Evolutionary conservation across 202 grass and related monocot species (phyloP).

Genomic region (Sporobolus alterniflorus): DNA sequence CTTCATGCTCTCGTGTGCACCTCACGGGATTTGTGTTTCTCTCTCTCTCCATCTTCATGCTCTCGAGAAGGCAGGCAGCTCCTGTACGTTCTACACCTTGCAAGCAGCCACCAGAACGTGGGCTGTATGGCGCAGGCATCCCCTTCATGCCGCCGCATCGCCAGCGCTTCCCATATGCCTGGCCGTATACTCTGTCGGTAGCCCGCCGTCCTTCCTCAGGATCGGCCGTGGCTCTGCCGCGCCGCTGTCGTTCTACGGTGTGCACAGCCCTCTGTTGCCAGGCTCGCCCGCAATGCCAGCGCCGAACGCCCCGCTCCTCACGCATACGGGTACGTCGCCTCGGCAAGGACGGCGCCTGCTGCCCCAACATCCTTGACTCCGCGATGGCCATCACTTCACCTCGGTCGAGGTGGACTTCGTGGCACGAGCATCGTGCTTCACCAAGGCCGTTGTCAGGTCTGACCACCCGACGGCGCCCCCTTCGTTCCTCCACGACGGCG

Average conservation of each 20-base stretch:
- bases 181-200: conserved; percentile 29
- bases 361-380: neutral
- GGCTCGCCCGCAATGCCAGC: neutral
- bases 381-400: neutral
- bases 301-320: neutral
- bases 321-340: conserved; percentile 19
- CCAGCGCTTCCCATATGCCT: conserved; percentile 26
- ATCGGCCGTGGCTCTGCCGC: neutral
- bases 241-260: conserved; percentile 26
- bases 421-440: conserved; percentile 44
- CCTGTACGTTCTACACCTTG: too few species aligned
- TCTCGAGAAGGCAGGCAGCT: too few species aligned
- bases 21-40: too few species aligned
- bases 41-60: too few species aligned
- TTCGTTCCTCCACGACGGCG: too few species aligned
- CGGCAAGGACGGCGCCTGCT: neutral
- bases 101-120: too few species aligned
- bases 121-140: conserved; percentile 23
- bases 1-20: too few species aligned
- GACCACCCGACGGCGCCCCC: conserved; percentile 20
- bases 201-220: conserved; percentile 9
- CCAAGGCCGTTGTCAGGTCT: conserved; percentile 34
- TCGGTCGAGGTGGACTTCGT: conserved; percentile 45
- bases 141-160: conserved; percentile 37
- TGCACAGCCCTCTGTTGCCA: conserved; percentile 19